phyloP scores from a whole-genome alignment of 495 filamentous ascomycete genomes.

The Aspergillus coremiiformis region DNA sequence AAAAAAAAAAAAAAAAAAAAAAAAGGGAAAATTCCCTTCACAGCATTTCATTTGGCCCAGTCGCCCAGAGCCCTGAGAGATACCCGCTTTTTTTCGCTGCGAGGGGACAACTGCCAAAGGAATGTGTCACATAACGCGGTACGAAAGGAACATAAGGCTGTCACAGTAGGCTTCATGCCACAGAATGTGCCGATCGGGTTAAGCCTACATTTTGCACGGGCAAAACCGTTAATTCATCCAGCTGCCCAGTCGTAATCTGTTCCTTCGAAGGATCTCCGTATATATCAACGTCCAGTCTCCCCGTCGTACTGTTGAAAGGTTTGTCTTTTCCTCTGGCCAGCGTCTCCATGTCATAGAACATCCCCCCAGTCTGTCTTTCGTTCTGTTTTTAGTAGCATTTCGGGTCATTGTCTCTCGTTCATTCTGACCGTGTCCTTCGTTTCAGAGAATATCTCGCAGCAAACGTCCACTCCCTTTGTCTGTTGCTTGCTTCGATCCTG shows the following conservation, averaged over 20 bases:
- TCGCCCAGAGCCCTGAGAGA: constrained; percentile 1
- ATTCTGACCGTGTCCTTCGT: background rate
- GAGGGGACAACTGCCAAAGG: constrained; percentile 6
- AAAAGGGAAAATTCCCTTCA: background rate
- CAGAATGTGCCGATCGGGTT: constrained; percentile 11
- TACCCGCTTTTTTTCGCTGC: constrained; percentile 2
- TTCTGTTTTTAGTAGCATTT: constrained; percentile 1
- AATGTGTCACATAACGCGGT: constrained; percentile 17
- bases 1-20: background rate
- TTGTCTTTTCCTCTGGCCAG: constrained; percentile 9
- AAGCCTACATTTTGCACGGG: constrained; percentile 13
- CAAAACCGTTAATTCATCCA: constrained; percentile 7
- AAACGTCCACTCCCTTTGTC: background rate
- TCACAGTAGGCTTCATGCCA: constrained; percentile 12
- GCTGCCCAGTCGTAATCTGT: background rate
- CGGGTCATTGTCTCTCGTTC: background rate
- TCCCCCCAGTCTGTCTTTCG: constrained; percentile 3
- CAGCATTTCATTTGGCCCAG: constrained; percentile 1
- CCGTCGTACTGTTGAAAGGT: background rate
- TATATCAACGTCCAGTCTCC: background rate
- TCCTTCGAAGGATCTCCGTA: background rate
- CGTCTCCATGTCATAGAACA: constrained; percentile 4
- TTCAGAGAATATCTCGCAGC: background rate
- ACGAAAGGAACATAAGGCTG: constrained; percentile 12
- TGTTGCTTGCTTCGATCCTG: background rate